Evolutionary conservation across 805 yeast species (phyloP).

Genomic region (Myxozyma nipponensis): DNA sequence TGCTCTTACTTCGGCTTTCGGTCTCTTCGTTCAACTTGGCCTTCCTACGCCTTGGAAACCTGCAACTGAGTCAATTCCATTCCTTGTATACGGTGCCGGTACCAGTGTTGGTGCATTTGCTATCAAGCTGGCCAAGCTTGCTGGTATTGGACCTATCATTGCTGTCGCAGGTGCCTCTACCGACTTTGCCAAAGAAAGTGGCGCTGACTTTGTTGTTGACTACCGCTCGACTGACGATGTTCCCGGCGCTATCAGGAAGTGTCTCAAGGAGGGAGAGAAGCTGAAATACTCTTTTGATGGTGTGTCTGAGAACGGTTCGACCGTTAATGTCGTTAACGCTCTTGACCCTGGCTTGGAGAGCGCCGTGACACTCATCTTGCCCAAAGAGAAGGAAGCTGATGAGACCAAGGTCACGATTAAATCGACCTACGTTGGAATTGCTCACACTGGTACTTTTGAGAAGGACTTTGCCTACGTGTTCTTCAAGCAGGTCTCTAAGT

Average conservation of each 20-base stretch:
- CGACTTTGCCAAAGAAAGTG: conserved; percentile 12
- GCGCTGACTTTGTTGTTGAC: conserved; percentile 20
- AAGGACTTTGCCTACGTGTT: conserved; percentile 19
- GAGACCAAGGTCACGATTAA: conserved; percentile 1
- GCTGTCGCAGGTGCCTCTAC: conserved; percentile 21
- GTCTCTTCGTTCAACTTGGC: conserved; percentile 15
- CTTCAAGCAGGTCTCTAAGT: conserved; percentile 17
- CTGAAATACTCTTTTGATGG: conserved; percentile 17
- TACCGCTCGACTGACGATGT: conserved; percentile 12
- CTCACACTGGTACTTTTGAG: conserved; percentile 15
- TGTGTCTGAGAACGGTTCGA: conserved; percentile 13
- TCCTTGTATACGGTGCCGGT: conserved; percentile 24
- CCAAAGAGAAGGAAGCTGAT: conserved; percentile 1
- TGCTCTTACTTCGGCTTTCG: conserved; percentile 18
- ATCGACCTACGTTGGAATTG: conserved; percentile 5
- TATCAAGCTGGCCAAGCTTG: conserved; percentile 20
- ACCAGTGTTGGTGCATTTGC: conserved; percentile 21
- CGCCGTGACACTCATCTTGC: conserved; percentile 11
- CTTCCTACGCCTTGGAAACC: conserved; percentile 25
- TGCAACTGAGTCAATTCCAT: conserved; percentile 13
- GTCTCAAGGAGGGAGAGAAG: conserved; percentile 15
- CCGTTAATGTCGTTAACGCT: conserved; percentile 5
- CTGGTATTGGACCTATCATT: conserved; percentile 23
- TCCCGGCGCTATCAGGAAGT: conserved; percentile 8
- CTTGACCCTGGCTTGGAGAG: conserved; percentile 9